Base-by-base conservation (phyloP, 805 yeast genomes). In the Isabelozyma pseudorhagii region DNA sequence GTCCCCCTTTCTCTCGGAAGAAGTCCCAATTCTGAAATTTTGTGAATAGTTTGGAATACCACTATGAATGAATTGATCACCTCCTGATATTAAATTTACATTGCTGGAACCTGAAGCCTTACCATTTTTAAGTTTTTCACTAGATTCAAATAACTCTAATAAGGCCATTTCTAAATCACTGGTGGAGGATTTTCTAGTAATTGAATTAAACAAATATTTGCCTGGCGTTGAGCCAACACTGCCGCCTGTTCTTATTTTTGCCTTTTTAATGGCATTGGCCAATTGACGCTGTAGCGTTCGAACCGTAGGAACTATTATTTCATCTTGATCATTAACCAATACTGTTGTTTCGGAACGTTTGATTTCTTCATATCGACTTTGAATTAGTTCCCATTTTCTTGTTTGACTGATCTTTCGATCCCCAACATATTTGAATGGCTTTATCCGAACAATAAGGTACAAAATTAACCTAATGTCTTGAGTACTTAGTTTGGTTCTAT, bases 401-500 rank as follows among this genome's bases (percentile, higher is more conserved):
- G 71, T 67, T 51, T 69, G 74, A 31, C 62, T 58, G 25, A 64
- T 47, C 13, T 61, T 55, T 36, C 72, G 51, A 46, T 69, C 70
- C 8, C 74, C 74, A 18, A 68, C 60, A 49, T 68, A 69, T 50
- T 69, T 68, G 57, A 69, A 69, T 3, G 74, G 74, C 47, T 68
- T 68, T 34, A 67, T 58, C 27, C 59, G 54, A 21, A 61, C 54
- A 13, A 67, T 69, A 34, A 68, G 52, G 44, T 59, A 64, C n/a
- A 68, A 51, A 6, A 69, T 67, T 6, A 69, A 53, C 48, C 54
- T 58, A 13, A 69, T 63, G 44, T 69, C 73, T 34, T 57, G 56
- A 14, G 51, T 45, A 9, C 66, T 56, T 40, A 69, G 53, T 52
- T 67, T 68, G 0, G 66, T 53, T 28, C 72, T 50, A 34, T 59